Percentiles rank a stretch among this genome's conserved stretches.
phyloP scores from a whole-genome alignment of 805 yeast genomes.

The Torulaspora indica region DNA sequence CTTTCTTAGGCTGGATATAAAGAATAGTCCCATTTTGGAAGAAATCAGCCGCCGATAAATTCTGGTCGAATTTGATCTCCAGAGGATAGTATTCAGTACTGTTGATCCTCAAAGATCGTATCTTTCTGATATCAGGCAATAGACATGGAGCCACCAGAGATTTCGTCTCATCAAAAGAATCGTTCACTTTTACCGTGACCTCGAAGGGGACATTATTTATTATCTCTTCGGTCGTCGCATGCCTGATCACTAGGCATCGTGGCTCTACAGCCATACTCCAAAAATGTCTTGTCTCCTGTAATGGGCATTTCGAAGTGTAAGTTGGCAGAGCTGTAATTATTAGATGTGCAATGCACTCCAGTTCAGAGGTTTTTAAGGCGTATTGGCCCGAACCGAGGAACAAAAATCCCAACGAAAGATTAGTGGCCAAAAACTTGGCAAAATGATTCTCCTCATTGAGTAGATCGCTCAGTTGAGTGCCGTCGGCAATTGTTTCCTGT shows the following conservation, averaged over 20 bases:
- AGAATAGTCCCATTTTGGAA: constrained; percentile 31
- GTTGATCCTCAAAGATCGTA: constrained; percentile 45
- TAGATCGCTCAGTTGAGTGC: constrained; percentile 24
- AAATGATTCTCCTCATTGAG: constrained; percentile 38
- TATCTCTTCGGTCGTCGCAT: constrained; percentile 57
- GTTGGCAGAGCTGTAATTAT: constrained; percentile 71
- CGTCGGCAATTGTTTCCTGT: constrained; percentile 2
- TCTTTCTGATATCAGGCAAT: constrained; percentile 53
- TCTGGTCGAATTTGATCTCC: constrained; percentile 37
- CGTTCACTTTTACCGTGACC: constrained; percentile 31
- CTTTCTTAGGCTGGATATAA: constrained; percentile 22
- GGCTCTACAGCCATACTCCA: constrained; percentile 85
- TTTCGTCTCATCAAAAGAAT: constrained; percentile 42
- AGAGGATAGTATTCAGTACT: constrained; percentile 51
- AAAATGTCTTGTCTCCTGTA: constrained; percentile 83
- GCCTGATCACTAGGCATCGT: constrained; percentile 73
- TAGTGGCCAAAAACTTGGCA: constrained; percentile 72
- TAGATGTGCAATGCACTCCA: constrained; percentile 41
- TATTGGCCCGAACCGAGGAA: constrained; percentile 92
- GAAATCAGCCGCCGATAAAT: constrained; percentile 24
- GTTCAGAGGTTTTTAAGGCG: constrained; percentile 60
- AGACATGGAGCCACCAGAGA: constrained; percentile 56
- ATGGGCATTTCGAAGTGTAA: constrained; percentile 42
- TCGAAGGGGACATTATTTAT: constrained; percentile 43
- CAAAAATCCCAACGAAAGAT: constrained; percentile 79